phyloP scores from a whole-genome alignment of 208 protist species.

The Crithidia mellificae region DNA sequence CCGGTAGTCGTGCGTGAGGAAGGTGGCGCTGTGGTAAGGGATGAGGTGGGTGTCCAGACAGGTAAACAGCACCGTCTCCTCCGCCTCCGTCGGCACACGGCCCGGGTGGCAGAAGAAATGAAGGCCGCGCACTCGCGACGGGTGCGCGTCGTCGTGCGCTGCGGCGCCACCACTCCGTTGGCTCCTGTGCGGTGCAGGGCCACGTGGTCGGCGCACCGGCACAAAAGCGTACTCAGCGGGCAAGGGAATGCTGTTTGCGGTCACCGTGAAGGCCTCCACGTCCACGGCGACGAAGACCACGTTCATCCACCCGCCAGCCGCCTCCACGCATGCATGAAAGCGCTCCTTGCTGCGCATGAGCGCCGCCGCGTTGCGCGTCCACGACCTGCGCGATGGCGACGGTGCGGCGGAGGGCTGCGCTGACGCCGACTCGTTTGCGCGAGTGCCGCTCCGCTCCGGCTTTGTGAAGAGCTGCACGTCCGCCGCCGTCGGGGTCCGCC shows the following conservation, averaged over 20 bases:
- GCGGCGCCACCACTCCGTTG: background rate
- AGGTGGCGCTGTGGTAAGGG: constrained; percentile 42
- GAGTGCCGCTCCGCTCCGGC: background rate
- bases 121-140: background rate
- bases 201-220: background rate
- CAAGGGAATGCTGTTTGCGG: constrained; percentile 24
- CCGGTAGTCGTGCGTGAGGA: constrained; percentile 48
- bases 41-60: constrained; percentile 40
- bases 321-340: constrained; percentile 29
- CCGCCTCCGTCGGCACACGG: background rate
- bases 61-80: constrained; percentile 25
- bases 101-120: constrained; percentile 54
- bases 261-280: constrained; percentile 43
- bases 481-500: constrained; percentile 30
- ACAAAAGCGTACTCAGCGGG: constrained; percentile 60
- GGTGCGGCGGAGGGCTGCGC: background rate
- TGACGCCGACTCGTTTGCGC: no score
- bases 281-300: constrained; percentile 58
- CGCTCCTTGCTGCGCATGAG: constrained; percentile 36
- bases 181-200: background rate
- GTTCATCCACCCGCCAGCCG: constrained; percentile 37
- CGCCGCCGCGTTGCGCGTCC: constrained; percentile 15
- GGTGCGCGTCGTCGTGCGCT: background rate
- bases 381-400: background rate
- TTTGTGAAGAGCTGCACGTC: constrained; percentile 43